Evolutionary conservation across 1,284 basidiomycete species (phyloP).

Genomic region (Cutaneotrichosporon arboriforme): DNA sequence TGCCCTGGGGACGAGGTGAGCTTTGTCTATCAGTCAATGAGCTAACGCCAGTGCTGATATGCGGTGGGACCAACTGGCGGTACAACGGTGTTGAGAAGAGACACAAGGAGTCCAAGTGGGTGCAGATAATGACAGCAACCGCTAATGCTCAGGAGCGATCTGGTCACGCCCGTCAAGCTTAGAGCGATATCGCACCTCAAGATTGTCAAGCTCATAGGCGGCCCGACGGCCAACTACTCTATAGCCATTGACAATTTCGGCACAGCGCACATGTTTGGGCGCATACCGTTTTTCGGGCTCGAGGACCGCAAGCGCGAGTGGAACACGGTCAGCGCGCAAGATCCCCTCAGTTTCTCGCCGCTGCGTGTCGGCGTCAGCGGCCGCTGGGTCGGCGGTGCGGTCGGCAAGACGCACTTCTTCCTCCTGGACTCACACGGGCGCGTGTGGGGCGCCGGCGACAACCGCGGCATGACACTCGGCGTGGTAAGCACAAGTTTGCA

Average conservation of each 20-base stretch:
- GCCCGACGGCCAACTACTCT: conserved; percentile 60
- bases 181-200: conserved; percentile 79
- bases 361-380: conserved; percentile 46
- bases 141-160: conserved; percentile 52
- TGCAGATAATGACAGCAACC: background rate
- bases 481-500: conserved; percentile 19
- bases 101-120: conserved; percentile 8
- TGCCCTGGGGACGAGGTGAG: background rate
- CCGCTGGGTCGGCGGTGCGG: conserved; percentile 72
- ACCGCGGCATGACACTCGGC: conserved; percentile 67
- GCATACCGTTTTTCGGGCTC: conserved; percentile 61
- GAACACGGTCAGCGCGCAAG: background rate
- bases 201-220: conserved; percentile 63
- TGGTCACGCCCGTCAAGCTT: conserved; percentile 78
- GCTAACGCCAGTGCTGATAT: conserved; percentile 8
- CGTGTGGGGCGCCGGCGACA: conserved; percentile 78
- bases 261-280: conserved; percentile 77
- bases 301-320: conserved; percentile 49
- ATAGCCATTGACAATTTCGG: conserved; percentile 64
- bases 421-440: conserved; percentile 74
- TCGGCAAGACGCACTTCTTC: conserved; percentile 73
- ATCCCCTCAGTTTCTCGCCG: no score
- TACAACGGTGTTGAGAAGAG: background rate
- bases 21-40: no score
- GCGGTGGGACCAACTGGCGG: conserved; percentile 9